A percentile compares a stretch with the other conserved stretches of the same genome.
phyloP scores from a whole-genome alignment of 2,329 filamentous ascomycete species.

The Phialocephala sp. region DNA sequence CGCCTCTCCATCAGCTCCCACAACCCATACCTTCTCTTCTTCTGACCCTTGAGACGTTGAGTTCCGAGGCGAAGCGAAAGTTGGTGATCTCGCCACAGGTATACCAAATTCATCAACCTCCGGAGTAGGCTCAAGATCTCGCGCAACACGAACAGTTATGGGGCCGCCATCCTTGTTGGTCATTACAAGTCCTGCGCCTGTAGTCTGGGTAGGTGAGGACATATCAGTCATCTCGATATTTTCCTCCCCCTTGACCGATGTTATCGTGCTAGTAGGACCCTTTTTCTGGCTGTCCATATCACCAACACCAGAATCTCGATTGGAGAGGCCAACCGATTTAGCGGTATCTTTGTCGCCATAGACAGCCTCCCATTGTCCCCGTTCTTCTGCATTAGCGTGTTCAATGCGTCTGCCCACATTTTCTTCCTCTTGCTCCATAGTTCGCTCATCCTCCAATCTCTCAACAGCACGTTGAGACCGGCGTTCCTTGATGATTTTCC shows the following conservation, averaged over 20 bases:
- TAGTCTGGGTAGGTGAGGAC: constrained; percentile 38
- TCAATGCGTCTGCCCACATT: constrained; percentile 72
- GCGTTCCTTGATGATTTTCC: constrained; percentile 76
- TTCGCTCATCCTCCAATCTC: constrained; percentile 55
- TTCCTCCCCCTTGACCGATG: constrained; percentile 48
- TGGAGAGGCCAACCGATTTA: constrained; percentile 34
- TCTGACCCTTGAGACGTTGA: constrained; percentile 38
- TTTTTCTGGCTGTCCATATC: constrained; percentile 56
- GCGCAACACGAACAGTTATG: constrained; percentile 35
- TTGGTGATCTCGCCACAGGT: constrained; percentile 56
- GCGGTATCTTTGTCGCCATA: constrained; percentile 67
- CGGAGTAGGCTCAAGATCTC: constrained; percentile 30
- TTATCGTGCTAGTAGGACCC: constrained; percentile 33
- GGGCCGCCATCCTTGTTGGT: constrained; percentile 45
- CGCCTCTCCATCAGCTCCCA: constrained; percentile 43
- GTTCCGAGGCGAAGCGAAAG: constrained; percentile 29
- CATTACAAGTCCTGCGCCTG: constrained; percentile 49
- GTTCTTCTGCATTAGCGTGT: constrained; percentile 64
- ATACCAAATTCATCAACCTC: constrained; percentile 45
- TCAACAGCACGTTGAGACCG: constrained; percentile 59
- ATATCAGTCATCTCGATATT: constrained; percentile 61
- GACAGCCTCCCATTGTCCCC: constrained; percentile 74
- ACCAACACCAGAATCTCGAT: constrained; percentile 41
- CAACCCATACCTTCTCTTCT: constrained; percentile 43
- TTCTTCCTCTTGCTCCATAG: constrained; percentile 69